phyloP scores from a whole-genome alignment of 495 filamentous ascomycete genomes.

The Penicillium flavigenum region DNA sequence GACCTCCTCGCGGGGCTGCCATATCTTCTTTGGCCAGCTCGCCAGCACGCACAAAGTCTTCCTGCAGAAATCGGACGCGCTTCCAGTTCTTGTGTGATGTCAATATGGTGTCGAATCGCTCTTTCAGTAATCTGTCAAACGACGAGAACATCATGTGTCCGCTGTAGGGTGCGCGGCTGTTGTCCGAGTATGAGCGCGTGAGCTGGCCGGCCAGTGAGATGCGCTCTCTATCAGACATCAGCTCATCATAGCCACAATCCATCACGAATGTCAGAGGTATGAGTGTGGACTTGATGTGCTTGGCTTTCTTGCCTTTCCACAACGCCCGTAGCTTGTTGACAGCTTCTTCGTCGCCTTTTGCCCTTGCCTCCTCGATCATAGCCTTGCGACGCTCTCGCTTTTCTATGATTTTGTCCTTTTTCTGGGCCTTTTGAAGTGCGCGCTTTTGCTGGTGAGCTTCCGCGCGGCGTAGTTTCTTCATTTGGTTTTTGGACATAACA shows the following conservation, averaged over 20 bases:
- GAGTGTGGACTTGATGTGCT: slow-evolving; percentile 42
- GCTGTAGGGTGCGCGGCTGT: slow-evolving; percentile 61
- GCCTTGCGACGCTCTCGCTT: slow-evolving; percentile 59
- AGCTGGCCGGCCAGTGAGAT: slow-evolving; percentile 80
- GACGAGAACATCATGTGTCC: slow-evolving; percentile 71
- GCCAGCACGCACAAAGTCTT: slow-evolving; percentile 67
- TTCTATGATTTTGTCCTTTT: slow-evolving; percentile 68
- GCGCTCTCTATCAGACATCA: slow-evolving; percentile 82
- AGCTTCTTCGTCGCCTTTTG: slow-evolving; percentile 31
- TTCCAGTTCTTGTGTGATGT: slow-evolving; percentile 73
- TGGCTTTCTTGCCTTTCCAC: slow-evolving; percentile 16
- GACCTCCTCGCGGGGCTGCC: slow-evolving; percentile 49
- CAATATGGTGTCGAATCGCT: slow-evolving; percentile 75
- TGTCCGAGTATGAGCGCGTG: slow-evolving; percentile 85
- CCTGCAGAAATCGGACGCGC: slow-evolving; percentile 64
- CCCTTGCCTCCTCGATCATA: slow-evolving; percentile 35
- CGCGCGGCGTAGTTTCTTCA: slow-evolving; percentile 67
- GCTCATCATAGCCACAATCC: slow-evolving; percentile 87
- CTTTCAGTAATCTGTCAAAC: slow-evolving; percentile 71
- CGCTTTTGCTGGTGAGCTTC: slow-evolving; percentile 67
- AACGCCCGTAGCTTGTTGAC: slow-evolving; percentile 30
- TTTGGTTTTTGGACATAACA: slow-evolving; percentile 72
- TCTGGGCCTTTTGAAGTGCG: slow-evolving; percentile 65
- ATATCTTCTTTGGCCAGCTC: slow-evolving; percentile 60
- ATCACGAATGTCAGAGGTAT: slow-evolving; percentile 78